These are phyloP conservation scores for Penicillium bovifimosum DNA, from an alignment of 495 filamentous ascomycete genomes.

Conservation along the genomic window DNA sequence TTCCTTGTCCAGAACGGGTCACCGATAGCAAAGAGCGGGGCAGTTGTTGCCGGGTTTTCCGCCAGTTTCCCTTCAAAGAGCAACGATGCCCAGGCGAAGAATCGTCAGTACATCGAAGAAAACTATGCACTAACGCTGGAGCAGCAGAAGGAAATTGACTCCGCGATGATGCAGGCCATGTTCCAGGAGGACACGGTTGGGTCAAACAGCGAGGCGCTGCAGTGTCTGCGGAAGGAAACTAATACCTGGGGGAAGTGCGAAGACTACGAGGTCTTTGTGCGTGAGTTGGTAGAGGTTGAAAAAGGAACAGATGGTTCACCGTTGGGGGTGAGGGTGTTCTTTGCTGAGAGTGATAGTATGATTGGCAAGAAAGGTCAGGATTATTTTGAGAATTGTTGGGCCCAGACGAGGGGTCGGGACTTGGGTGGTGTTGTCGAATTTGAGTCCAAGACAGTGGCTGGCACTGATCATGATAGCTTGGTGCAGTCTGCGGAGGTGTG, in stretches of 20 bases:
- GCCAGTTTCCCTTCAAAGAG: neutral
- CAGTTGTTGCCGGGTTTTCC: constrained; percentile 11
- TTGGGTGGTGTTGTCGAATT: constrained; percentile 14
- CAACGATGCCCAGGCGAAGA: constrained; percentile 2
- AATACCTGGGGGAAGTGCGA: constrained; percentile 24
- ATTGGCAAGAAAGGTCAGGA: constrained; percentile 25
- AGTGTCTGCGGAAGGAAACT: constrained; percentile 25
- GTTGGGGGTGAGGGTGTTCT: constrained; percentile 20
- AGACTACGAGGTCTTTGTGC: constrained; percentile 25
- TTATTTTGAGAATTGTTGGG: constrained; percentile 32
- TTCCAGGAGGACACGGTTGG: constrained; percentile 27
- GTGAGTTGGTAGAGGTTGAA: constrained; percentile 10
- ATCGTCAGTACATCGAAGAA: constrained; percentile 14
- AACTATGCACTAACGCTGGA: constrained; percentile 15
- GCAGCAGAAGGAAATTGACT: constrained; percentile 20
- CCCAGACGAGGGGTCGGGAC: neutral
- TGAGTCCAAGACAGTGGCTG: constrained; percentile 8
- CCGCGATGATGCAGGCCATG: constrained; percentile 15
- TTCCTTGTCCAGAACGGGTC: constrained; percentile 24
- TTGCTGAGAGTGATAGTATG: constrained; percentile 26
- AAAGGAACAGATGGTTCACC: neutral
- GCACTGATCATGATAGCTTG: constrained; percentile 32
- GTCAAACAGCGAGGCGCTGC: constrained; percentile 31
- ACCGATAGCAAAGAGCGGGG: constrained; percentile 17
- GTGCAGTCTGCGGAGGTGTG: constrained; percentile 17